Conservation (phyloP, 2,329 filamentous ascomycete species). For the Botrytis aclada region DNA sequence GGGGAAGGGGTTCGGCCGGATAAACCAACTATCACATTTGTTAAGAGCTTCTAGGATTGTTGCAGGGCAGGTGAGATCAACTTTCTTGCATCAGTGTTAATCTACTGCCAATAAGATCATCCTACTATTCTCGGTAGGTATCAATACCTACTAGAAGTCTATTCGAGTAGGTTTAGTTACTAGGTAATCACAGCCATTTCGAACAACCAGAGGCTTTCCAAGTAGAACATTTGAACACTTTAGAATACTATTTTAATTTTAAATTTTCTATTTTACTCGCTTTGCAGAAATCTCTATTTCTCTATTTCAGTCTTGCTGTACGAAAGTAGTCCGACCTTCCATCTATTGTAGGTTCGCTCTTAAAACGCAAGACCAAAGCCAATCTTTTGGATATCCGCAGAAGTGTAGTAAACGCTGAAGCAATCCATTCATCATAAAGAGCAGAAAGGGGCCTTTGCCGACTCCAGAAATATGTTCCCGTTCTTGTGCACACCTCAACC, state of each 20-base stretch:
- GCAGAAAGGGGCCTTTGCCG: background rate
- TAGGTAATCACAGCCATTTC: background rate
- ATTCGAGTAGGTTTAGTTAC: background rate
- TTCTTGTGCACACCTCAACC: background rate
- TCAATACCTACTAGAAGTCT: background rate
- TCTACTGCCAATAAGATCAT: background rate
- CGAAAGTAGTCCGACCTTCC: background rate
- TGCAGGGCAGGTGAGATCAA: background rate
- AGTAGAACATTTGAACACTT: too few species aligned
- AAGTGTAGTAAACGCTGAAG: background rate
- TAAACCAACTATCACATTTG: background rate
- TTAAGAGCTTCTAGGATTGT: background rate
- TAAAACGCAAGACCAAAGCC: background rate
- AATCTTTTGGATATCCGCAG: background rate
- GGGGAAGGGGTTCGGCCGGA: background rate
- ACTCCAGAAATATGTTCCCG: background rate
- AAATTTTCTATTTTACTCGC: background rate
- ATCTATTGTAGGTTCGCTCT: background rate
- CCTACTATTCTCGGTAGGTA: too few species aligned
- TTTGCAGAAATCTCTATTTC: background rate
- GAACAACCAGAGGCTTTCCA: background rate
- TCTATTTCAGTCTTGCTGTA: background rate
- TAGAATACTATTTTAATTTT: background rate
- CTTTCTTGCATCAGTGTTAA: background rate
- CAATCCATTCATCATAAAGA: conserved; percentile 2